Conservation (phyloP, 768 basidiomycete species). For the Suillus spraguei region DNA sequence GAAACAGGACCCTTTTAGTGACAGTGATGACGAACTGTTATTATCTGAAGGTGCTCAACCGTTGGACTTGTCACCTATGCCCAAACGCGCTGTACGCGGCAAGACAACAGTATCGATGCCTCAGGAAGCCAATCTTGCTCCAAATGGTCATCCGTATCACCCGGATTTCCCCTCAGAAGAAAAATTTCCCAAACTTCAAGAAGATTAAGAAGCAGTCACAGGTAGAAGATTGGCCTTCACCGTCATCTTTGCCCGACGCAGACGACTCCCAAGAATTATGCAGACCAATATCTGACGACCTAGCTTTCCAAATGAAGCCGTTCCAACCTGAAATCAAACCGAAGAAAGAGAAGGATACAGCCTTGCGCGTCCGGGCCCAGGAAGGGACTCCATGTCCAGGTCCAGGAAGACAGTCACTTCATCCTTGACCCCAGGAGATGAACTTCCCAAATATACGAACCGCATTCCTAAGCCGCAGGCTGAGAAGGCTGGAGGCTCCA, state of each 20-base stretch:
- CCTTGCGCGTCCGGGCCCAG: neutral
- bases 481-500: neutral
- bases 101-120: neutral
- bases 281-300: slow-evolving; percentile 23
- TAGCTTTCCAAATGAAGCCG: slow-evolving; percentile 3
- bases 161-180: slow-evolving; percentile 26
- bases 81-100: slow-evolving; percentile 17
- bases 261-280: slow-evolving; percentile 26
- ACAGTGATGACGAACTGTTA: slow-evolving; percentile 34
- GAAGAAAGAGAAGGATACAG: neutral
- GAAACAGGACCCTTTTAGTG: slow-evolving; percentile 12
- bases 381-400: neutral
- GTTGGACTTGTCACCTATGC: slow-evolving; percentile 13
- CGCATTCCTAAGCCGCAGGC: neutral
- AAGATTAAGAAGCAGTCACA: slow-evolving; percentile 32
- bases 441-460: too few species aligned
- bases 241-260: slow-evolving; percentile 22
- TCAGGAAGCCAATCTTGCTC: slow-evolving; percentile 16
- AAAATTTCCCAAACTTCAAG: slow-evolving; percentile 34
- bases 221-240: slow-evolving; percentile 16
- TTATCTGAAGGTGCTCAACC: slow-evolving; percentile 25
- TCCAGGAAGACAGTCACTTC: neutral
- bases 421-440: neutral
- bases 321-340: neutral
- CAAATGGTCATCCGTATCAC: slow-evolving; percentile 24